Evolutionary conservation across 495 filamentous ascomycete species (phyloP), one percentile per base, ranked within the genome.

Genomic region (Aspergillus kassunensis): DNA sequence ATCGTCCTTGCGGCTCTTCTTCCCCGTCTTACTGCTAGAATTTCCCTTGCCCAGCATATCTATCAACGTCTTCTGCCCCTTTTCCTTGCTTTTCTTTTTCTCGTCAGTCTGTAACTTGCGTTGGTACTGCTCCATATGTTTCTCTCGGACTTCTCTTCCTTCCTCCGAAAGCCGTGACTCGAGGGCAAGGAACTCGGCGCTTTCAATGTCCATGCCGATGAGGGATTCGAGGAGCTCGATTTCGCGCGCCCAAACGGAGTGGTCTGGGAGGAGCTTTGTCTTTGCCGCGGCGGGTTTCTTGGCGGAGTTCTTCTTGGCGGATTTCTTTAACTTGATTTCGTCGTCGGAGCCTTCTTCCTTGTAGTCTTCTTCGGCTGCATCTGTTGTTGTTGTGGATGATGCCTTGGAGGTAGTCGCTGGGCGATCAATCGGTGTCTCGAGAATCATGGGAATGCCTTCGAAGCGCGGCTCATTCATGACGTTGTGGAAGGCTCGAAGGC

Each of bases 381-480:
- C 46, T 7, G 49, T 40, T 11, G 49, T 31, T 9, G 35, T 18
- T 4, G 21, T 50, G 23, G 44, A 21, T 21, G 19, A 19, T 6
- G 37, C 37, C 18, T 40, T 40, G 18, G 19, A 11, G 10, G 37
- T 11, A 10, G 27, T 7, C 6, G 44, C 30, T 6, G 18, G 57
- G n/a, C 80, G 76, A 39, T 95, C 87, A 59, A 96, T 92, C 13
- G 93, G 93, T 33, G 93, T 97, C 70, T 98, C 93, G 15, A 98
- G 76, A 6, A 98, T 81, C 84, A 98, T 90, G 3, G 93, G 93
- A 44, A 97, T 58, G 10, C 81, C 82, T 59, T 89, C 78, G 34
- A 97, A 87, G 0, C 80, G 73, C 29, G 69, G 72, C 66, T 90
- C 83, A 66, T 98, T 97, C 76, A 97, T 85, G 29, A 98, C 74